Evolutionary conservation across 805 yeast species (phyloP).

Genomic region (Maudiozyma saulgeensis): DNA sequence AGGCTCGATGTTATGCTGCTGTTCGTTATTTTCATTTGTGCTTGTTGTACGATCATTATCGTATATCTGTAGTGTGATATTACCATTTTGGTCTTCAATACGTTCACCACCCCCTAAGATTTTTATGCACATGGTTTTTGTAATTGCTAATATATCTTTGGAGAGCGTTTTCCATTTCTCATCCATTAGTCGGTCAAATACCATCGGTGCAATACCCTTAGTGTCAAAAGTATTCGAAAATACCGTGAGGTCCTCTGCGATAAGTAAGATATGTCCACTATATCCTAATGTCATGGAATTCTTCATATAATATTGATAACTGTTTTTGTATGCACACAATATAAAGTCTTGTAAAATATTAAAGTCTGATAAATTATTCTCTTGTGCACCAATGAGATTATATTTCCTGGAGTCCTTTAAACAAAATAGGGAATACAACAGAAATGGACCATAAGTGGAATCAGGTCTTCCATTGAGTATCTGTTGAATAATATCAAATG

Average conservation of each 20-base stretch:
- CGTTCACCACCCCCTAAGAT: constrained; percentile 30
- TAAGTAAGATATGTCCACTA: constrained; percentile 92
- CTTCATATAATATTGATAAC: constrained; percentile 50
- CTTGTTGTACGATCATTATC: not conserved
- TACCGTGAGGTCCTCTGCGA: constrained; percentile 93
- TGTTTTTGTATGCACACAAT: constrained; percentile 50
- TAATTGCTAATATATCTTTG: constrained; percentile 24
- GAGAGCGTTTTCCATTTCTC: constrained; percentile 23
- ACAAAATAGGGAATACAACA: constrained; percentile 35
- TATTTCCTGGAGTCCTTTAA: constrained; percentile 10
- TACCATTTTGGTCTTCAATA: constrained; percentile 25
- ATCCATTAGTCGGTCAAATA: constrained; percentile 15
- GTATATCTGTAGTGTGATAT: constrained; percentile 17
- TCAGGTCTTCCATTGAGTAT: constrained; percentile 81
- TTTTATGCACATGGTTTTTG: constrained; percentile 29
- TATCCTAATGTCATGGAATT: constrained; percentile 72
- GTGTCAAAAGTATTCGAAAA: constrained; percentile 42
- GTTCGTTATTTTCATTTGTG: not conserved
- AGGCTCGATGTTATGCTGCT: too few relatives aligned
- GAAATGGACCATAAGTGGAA: constrained; percentile 73
- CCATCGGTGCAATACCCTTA: constrained; percentile 26
- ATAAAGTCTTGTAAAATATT: constrained; percentile 50
- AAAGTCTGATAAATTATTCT: constrained; percentile 31
- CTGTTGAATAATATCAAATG: constrained; percentile 93
- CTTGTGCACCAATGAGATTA: not conserved